phyloP scores from a whole-genome alignment of 192 early-diverging fungal species.

The Umbelopsis ramanniana region DNA sequence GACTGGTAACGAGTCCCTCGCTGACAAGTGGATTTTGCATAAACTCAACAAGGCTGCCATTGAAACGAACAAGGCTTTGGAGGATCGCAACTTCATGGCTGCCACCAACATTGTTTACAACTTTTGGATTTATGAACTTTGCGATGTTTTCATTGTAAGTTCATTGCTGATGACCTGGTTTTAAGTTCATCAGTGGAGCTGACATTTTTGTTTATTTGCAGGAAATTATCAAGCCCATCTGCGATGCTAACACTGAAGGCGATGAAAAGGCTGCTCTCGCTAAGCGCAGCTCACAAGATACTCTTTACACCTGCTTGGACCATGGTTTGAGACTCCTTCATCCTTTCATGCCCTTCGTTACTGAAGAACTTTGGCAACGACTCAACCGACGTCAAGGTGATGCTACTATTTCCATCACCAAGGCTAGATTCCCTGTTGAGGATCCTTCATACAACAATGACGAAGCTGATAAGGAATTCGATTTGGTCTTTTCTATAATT shows the following conservation, averaged over 20 bases:
- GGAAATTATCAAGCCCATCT: conserved; percentile 89
- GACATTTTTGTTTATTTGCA: not conserved
- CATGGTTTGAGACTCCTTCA: conserved; percentile 90
- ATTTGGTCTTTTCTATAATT: conserved; percentile 75
- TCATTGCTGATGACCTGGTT: not conserved
- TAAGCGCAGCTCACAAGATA: conserved; percentile 74
- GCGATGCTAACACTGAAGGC: conserved; percentile 63
- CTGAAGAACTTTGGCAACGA: conserved; percentile 98
- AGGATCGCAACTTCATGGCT: conserved; percentile 89
- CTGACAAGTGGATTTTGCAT: conserved; percentile 92
- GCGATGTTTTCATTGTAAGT: conserved; percentile 92
- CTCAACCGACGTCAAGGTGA: conserved; percentile 82
- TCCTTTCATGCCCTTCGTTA: conserved; percentile 99
- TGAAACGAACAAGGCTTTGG: conserved; percentile 76
- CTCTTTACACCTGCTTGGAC: conserved; percentile 95
- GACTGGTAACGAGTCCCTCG: conserved; percentile 84
- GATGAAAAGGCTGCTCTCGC: conserved; percentile 48
- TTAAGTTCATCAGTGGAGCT: no score
- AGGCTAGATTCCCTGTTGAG: conserved; percentile 64
- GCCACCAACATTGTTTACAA: conserved; percentile 86
- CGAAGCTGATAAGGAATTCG: conserved; percentile 80
- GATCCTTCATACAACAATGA: conserved; percentile 59
- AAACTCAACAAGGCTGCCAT: conserved; percentile 83
- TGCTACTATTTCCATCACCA: conserved; percentile 69
- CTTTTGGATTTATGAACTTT: conserved; percentile 97